Base-by-base conservation (phyloP, 805 yeast genomes). In the Saccharomycopsis sp. region DNA sequence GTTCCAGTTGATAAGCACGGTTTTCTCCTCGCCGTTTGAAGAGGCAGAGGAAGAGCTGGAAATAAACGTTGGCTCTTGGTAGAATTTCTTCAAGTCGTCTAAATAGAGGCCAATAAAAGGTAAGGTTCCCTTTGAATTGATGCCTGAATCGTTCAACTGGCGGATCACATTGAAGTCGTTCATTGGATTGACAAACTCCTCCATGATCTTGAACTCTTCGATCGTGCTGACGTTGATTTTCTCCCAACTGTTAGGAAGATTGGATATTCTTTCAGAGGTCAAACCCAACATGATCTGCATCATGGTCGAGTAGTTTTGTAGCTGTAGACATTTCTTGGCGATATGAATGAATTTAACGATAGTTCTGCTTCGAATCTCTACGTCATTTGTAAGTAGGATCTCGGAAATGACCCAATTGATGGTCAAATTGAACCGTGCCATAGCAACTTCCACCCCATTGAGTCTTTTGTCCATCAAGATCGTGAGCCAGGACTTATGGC, bases 391-490 rank as follows among this genome's bases (percentile, higher is more conserved):
- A 61, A 93, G 73, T 15, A 90, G 70, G 57, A 94, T 82, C 73
- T 93, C 97, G 0, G 97, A 89, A 38, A 89, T 83, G 47, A 92
- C 84, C 98, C 98, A 93, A 65, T 89, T 89, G 3, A 89, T 92
- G 74, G 89, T 85, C 60, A 93, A 73, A 68, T 93, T 92, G 76
- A 92, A 94, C 61, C 99, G 76, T 0, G 96, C 79, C 47, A 90
- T 84, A 12, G 89, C 90, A 53, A 93, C 73, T 62, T 89, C 89
- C 42, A 91, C 84, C 0, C 97, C 97, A n/a, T 85, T 80, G 20
- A 76, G 71, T 35, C 73, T 68, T 64, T 75, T 73, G 64, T 82
- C 79, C 22, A 84, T 79, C 57, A 92, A 74, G 38, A 89, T 77
- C 62, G 83, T 86, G 25, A 91, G 73, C 99, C 99, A 94, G 94